Evolutionary conservation across 202 grass and related monocot species (phyloP).

Genomic region (Elaeis oleifera): DNA sequence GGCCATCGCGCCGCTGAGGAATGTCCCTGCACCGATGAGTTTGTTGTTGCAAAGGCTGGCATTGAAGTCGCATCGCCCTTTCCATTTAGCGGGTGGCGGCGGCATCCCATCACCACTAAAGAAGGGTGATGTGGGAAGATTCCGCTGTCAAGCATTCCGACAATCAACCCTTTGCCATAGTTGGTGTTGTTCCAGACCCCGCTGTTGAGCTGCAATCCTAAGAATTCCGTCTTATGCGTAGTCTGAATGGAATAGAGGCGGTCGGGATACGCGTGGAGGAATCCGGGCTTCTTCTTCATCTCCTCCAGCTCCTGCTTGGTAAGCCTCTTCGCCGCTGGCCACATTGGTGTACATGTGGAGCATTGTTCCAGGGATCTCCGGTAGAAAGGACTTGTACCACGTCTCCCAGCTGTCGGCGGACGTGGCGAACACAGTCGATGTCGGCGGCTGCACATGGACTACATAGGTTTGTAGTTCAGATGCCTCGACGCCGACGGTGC

Average conservation of each 20-base stretch:
- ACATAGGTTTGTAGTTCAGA: conserved; percentile 28
- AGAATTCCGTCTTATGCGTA: conserved; percentile 58
- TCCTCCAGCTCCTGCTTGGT: conserved; percentile 34
- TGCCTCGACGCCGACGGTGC: too few relatives aligned
- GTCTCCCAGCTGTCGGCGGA: conserved; percentile 15
- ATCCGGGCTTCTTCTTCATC: conserved; percentile 38
- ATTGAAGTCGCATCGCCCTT: too few relatives aligned
- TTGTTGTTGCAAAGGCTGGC: too few relatives aligned
- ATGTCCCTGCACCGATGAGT: too few relatives aligned
- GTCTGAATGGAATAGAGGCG: conserved; percentile 38
- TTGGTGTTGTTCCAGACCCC: conserved; percentile 15
- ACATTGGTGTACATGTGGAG: conserved; percentile 57
- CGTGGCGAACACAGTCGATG: conserved; percentile 2
- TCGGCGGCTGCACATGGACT: conserved; percentile 38
- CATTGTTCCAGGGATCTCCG: conserved; percentile 19
- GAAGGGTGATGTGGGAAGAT: conserved; percentile 25
- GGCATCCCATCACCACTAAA: too few relatives aligned
- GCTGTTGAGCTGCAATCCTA: conserved; percentile 21
- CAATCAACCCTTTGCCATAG: conserved; percentile 28
- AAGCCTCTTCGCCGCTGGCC: conserved; percentile 42
- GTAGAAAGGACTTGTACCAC: conserved; percentile 55
- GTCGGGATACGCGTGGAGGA: conserved; percentile 35
- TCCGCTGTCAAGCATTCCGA: conserved; percentile 33
- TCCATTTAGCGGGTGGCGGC: too few relatives aligned
- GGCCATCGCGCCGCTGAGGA: too few relatives aligned